Evolutionary conservation across 768 basidiomycete species (phyloP).

Genomic region (Calocybe indica): DNA sequence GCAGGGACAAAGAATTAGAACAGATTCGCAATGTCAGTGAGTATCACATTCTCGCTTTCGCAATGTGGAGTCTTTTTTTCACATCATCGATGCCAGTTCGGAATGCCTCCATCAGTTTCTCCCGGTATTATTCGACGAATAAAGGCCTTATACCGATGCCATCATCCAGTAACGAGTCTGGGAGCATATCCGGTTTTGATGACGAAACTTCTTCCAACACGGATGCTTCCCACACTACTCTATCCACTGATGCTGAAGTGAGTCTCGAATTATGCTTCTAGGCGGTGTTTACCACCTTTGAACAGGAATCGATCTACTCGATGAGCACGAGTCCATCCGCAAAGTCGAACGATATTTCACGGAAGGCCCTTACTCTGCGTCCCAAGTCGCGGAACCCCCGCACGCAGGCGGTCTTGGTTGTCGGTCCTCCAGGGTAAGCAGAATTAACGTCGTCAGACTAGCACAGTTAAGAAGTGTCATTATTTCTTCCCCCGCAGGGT

Average conservation of each 20-base stretch:
- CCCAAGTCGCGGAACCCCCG: conserved; percentile 36
- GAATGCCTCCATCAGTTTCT: conserved; percentile 53
- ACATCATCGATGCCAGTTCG: conserved; percentile 24
- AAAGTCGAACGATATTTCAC: too few relatives aligned
- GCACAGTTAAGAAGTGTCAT: background rate
- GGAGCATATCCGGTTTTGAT: conserved; percentile 19
- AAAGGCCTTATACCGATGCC: conserved; percentile 29
- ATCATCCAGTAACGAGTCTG: conserved; percentile 27
- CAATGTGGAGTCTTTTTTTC: background rate
- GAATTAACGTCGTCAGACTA: background rate
- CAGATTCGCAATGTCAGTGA: conserved; percentile 60
- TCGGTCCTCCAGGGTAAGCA: conserved; percentile 58
- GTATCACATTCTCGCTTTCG: conserved; percentile 15
- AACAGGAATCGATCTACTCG: too few relatives aligned
- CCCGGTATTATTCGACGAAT: conserved; percentile 40
- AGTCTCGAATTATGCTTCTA: too few relatives aligned
- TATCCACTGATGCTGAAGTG: background rate
- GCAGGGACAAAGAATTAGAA: conserved; percentile 67
- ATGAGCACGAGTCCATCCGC: too few relatives aligned
- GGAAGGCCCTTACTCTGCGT: conserved; percentile 19
- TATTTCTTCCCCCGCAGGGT: conserved; percentile 29
- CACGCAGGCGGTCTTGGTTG: conserved; percentile 56
- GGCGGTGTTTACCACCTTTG: too few relatives aligned
- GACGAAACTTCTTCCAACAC: conserved; percentile 20
- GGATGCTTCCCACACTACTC: background rate